Evolutionary conservation across 768 basidiomycete genomes (phyloP).

Genomic region (Boletus tomentosulus): DNA sequence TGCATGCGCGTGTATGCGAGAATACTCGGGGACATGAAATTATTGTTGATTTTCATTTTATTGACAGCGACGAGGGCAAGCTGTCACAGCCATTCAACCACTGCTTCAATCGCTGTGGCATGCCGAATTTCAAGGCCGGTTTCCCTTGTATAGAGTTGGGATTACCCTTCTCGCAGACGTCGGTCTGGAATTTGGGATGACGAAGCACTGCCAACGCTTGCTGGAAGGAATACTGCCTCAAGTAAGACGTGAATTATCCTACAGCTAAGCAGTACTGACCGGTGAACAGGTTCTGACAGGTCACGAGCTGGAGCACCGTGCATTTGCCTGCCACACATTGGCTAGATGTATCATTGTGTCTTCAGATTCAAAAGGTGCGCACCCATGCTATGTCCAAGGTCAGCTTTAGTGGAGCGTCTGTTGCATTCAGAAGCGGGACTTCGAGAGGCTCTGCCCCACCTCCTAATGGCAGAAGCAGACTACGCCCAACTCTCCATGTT

Average conservation of each 20-base stretch:
- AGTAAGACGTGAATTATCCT: slow-evolving; percentile 36
- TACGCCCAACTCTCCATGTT: slow-evolving; percentile 57
- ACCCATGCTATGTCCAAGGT: background rate
- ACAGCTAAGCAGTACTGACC: background rate
- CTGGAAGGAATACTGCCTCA: slow-evolving; percentile 82
- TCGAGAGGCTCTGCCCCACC: slow-evolving; percentile 55
- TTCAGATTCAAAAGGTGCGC: slow-evolving; percentile 43
- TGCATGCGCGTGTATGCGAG: slow-evolving; percentile 38
- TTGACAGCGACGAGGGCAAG: slow-evolving; percentile 60
- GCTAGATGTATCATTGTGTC: slow-evolving; percentile 72
- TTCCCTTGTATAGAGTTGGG: slow-evolving; percentile 62
- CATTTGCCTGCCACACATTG: slow-evolving; percentile 66
- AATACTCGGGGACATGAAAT: slow-evolving; percentile 11
- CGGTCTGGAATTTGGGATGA: slow-evolving; percentile 73
- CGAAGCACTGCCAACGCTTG: slow-evolving; percentile 56
- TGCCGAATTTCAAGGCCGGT: slow-evolving; percentile 71
- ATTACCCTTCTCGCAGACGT: slow-evolving; percentile 75
- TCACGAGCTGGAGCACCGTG: slow-evolving; percentile 71
- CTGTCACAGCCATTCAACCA: slow-evolving; percentile 56
- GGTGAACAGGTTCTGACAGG: slow-evolving; percentile 60
- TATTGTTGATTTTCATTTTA: slow-evolving; percentile 3
- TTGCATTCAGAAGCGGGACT: slow-evolving; percentile 34
- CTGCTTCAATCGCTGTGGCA: slow-evolving; percentile 74
- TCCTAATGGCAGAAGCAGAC: slow-evolving; percentile 63
- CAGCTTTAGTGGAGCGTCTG: slow-evolving; percentile 13